Percentiles rank a stretch among this genome's conserved stretches.
These are phyloP conservation scores for Pseudocercospora musae DNA, from an alignment of 2,329 filamentous ascomycete species.

Conservation along the genomic window DNA sequence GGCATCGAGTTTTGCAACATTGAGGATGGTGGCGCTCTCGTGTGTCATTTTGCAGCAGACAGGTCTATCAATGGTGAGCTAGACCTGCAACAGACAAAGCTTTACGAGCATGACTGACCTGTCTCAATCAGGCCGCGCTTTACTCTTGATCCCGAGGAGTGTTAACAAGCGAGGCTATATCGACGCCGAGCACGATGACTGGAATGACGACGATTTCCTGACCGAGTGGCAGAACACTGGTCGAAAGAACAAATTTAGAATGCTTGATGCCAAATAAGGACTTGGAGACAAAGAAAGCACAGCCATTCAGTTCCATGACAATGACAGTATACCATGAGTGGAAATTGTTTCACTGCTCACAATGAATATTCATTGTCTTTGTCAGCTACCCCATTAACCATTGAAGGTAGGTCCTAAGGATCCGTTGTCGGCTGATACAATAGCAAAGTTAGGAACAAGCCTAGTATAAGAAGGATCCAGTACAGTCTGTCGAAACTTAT, in stretches of 20 bases:
- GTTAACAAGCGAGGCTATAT: slow-evolving; percentile 7
- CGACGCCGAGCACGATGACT: slow-evolving; percentile 10
- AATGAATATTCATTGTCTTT: not conserved
- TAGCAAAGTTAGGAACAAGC: not conserved
- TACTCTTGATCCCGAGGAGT: slow-evolving; percentile 21
- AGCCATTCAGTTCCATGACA: not conserved
- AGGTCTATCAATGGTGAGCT: not conserved
- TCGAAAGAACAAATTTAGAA: not conserved
- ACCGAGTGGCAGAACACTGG: slow-evolving; percentile 4
- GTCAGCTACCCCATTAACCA: not conserved
- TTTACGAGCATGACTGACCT: not conserved
- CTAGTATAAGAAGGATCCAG: not conserved
- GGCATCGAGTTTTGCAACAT: slow-evolving; percentile 24
- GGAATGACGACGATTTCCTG: slow-evolving; percentile 10
- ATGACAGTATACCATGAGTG: not conserved
- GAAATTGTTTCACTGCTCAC: not conserved
- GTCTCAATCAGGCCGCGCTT: slow-evolving; percentile 20
- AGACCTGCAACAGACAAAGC: not conserved
- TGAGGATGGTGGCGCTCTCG: slow-evolving; percentile 25
- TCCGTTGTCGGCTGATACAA: not conserved
- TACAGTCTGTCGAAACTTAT: not conserved
- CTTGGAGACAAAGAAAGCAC: not conserved
- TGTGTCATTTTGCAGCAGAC: slow-evolving; percentile 25
- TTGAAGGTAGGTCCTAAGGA: not conserved
- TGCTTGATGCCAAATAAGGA: not conserved